These are phyloP conservation scores for Melanogaster broomeanus DNA, from an alignment of 768 basidiomycete genomes.

Conservation along the genomic window DNA sequence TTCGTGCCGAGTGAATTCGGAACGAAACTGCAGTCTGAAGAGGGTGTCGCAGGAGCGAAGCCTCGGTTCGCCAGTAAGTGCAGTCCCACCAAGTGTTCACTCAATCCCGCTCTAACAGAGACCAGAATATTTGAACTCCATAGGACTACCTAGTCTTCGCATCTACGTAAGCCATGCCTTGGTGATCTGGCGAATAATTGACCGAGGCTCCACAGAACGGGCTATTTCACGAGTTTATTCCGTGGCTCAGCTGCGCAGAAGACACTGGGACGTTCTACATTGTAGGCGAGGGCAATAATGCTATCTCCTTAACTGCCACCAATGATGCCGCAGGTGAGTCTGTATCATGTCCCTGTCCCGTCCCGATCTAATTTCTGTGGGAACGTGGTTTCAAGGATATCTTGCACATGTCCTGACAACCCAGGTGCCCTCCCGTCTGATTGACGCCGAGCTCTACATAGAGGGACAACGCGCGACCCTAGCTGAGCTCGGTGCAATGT, in stretches of 20 bases:
- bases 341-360: constrained; percentile 10
- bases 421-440: not conserved
- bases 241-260: constrained; percentile 5
- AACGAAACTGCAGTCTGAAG: not conserved
- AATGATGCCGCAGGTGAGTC: constrained; percentile 11
- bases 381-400: not conserved
- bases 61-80: not conserved
- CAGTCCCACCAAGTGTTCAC: not conserved
- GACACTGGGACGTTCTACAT: constrained; percentile 16
- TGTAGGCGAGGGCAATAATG: constrained; percentile 11
- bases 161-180: constrained; percentile 7
- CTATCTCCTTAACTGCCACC: constrained; percentile 8
- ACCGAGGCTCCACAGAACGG: constrained; percentile 8
- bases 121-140: constrained; percentile 6
- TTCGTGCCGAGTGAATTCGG: constrained; percentile 28
- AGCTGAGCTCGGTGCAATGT: not conserved
- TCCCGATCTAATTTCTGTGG: not conserved
- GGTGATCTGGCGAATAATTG: too few species aligned
- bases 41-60: not conserved
- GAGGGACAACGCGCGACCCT: constrained; percentile 4
- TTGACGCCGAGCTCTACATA: not conserved
- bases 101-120: not conserved
- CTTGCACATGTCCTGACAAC: constrained; percentile 8
- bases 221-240: constrained; percentile 15
- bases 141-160: constrained; percentile 6